Evolutionary conservation across 257 asterid genomes (phyloP), one percentile per base, ranked within the genome.

Genomic region (Marsdenia floribunda): DNA sequence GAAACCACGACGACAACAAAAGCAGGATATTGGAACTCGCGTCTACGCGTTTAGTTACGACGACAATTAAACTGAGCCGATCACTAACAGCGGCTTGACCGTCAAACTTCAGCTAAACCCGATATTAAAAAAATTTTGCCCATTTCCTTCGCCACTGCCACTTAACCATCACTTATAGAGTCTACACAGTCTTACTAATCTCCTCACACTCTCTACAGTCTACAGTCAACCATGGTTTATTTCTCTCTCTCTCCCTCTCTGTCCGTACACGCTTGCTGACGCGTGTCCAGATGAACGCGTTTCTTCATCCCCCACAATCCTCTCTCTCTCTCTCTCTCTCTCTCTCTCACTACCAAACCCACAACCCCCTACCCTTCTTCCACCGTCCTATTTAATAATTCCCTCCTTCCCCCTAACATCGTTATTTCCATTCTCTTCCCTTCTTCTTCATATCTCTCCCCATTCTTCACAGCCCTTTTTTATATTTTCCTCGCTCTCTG

Each of bases 201-300:
- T 2, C 26, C 24, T 24, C 68, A n/a, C 16, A 63, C 2, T 6
- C 14, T 65, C 54, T 55, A 44, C 59, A 29, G 59, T 79, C 77
- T 38, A 49, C 70, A 67, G 82, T 78, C 82, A 72, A 81, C 82
- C 85, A 73, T 59, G 76, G 87, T 80, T 78, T 70, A 76, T 46
- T 24, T 53, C 61, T 44, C 33, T 29, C 33, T 29, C 29, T 53
- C 61, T 44, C 49, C 8, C 46, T 44, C 29, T 53, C 61, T 16
- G 71, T 84, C 92, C 90, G 96, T 87, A 85, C 93, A 80, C 68
- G 60, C 18, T 44, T 33, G 74, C 74, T 68, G 94, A 85, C 96
- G 85, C 96, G 90, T 93, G 94, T 83, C 91, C 90, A 87, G 19
- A 80, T 33, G 38, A 71, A 89, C 97, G 97, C 98, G 98, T 87